These are phyloP conservation scores for Pseudovirgaria hyperparasitica DNA, from an alignment of 2,329 filamentous ascomycete species.

Conservation along the genomic window DNA sequence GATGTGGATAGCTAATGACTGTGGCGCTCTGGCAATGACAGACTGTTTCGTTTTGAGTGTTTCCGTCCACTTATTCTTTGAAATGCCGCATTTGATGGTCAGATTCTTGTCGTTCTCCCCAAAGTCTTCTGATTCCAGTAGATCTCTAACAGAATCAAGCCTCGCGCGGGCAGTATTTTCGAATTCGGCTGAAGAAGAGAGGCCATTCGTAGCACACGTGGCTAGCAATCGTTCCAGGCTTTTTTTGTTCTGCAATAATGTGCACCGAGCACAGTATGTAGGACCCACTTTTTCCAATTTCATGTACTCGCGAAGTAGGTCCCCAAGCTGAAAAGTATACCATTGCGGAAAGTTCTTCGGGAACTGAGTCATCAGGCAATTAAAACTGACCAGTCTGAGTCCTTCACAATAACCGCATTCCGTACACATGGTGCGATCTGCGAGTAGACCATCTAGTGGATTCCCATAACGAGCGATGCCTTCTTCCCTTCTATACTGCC, in stretches of 20 bases:
- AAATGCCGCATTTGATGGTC: constrained; percentile 32
- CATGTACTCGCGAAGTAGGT: constrained; percentile 75
- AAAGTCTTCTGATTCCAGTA: constrained; percentile 69
- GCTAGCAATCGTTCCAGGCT: constrained; percentile 12
- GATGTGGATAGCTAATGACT: constrained; percentile 72
- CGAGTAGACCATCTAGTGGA: constrained; percentile 75
- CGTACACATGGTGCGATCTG: constrained; percentile 80
- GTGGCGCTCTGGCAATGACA: constrained; percentile 70
- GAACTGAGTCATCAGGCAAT: too few relatives aligned
- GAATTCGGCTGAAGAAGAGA: constrained; percentile 28
- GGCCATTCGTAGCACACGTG: constrained; percentile 1
- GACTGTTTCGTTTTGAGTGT: constrained; percentile 84
- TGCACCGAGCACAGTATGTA: constrained; percentile 87
- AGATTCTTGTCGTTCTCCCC: constrained; percentile 39
- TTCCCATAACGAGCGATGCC: constrained; percentile 41
- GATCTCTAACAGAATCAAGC: constrained; percentile 53
- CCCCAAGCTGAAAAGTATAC: constrained; percentile 75
- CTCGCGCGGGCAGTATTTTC: constrained; percentile 35
- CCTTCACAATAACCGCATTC: constrained; percentile 79
- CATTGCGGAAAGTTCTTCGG: too few relatives aligned
- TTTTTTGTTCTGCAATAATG: constrained; percentile 48
- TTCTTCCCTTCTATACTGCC: constrained; percentile 3
- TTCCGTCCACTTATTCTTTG: constrained; percentile 52
- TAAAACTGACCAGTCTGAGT: constrained; percentile 83
- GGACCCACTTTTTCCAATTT: constrained; percentile 74